Evolutionary conservation across 164 flowering plant species (phyloP).

Genomic region (Protea cynaroides): DNA sequence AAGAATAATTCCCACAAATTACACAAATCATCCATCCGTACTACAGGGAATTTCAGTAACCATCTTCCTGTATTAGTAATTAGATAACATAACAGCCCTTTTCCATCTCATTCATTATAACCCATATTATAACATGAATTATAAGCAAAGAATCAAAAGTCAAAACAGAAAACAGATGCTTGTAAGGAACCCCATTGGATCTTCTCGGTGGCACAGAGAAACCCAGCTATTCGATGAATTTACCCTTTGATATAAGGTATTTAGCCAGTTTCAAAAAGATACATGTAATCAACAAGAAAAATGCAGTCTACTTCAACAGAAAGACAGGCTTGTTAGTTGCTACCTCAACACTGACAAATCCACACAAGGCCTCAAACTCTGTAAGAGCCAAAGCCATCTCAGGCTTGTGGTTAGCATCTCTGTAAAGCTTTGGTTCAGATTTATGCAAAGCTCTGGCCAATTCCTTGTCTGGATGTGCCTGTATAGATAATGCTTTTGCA

Average conservation of each 20-base stretch:
- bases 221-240: neutral
- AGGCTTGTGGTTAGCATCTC: slow-evolving; percentile 88
- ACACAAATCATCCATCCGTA: neutral
- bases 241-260: too few species aligned
- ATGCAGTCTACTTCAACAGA: too few species aligned
- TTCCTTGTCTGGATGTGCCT: slow-evolving; percentile 94
- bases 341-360: slow-evolving; percentile 76
- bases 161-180: neutral
- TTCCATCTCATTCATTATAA: too few species aligned
- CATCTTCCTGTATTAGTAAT: too few species aligned
- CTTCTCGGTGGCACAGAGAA: too few species aligned
- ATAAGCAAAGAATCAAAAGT: too few species aligned
- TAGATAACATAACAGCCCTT: too few species aligned
- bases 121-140: too few species aligned
- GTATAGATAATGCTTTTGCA: slow-evolving; percentile 86
- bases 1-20: too few species aligned
- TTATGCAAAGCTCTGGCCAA: slow-evolving; percentile 59
- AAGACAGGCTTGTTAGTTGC: neutral
- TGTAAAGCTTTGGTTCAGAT: slow-evolving; percentile 50
- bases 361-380: slow-evolving; percentile 84
- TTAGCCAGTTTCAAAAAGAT: neutral
- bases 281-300: neutral
- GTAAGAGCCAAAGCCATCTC: slow-evolving; percentile 93
- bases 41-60: too few species aligned
- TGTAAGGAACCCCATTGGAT: neutral